Evolutionary conservation across 2,329 filamentous ascomycete genomes (phyloP).

Genomic region (Ploettnerulaceae sp.): DNA sequence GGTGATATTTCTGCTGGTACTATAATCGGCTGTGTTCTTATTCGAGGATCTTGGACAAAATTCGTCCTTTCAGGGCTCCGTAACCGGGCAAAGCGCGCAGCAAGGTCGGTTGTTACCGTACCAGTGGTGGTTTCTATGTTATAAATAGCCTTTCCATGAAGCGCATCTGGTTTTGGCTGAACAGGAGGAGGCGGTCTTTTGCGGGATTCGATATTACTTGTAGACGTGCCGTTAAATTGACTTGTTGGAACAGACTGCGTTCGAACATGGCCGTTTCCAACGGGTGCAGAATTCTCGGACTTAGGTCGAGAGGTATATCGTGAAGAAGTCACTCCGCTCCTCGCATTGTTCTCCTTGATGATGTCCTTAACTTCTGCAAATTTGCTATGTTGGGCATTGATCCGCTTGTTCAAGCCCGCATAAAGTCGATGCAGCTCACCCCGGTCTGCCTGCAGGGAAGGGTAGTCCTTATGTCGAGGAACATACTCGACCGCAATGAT

Average conservation of each 20-base stretch:
- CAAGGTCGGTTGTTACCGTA: conserved; percentile 44
- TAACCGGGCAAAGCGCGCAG: conserved; percentile 53
- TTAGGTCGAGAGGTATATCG: neutral
- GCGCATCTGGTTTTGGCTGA: conserved; percentile 62
- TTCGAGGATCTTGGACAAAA: conserved; percentile 48
- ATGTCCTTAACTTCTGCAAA: conserved; percentile 55
- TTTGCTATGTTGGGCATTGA: conserved; percentile 42
- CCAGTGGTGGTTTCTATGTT: conserved; percentile 34
- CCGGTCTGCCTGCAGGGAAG: conserved; percentile 53
- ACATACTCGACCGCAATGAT: conserved; percentile 74
- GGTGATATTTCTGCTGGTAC: conserved; percentile 31
- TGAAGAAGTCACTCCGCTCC: conserved; percentile 48
- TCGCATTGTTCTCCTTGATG: conserved; percentile 59
- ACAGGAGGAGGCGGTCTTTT: conserved; percentile 40
- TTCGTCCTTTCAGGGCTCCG: conserved; percentile 37
- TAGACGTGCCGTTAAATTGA: conserved; percentile 3
- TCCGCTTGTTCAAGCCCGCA: conserved; percentile 45
- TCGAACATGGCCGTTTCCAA: conserved; percentile 16
- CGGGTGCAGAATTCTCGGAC: neutral
- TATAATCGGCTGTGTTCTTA: conserved; percentile 45
- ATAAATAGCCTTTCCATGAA: conserved; percentile 57
- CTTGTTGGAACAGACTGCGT: conserved; percentile 12
- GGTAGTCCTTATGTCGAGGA: conserved; percentile 70
- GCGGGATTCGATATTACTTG: conserved; percentile 37
- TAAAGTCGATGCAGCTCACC: conserved; percentile 46